Evolutionary conservation across 2,329 filamentous ascomycete genomes (phyloP), one percentile per base, ranked within the genome.

Genomic region (Fusarium sp.): DNA sequence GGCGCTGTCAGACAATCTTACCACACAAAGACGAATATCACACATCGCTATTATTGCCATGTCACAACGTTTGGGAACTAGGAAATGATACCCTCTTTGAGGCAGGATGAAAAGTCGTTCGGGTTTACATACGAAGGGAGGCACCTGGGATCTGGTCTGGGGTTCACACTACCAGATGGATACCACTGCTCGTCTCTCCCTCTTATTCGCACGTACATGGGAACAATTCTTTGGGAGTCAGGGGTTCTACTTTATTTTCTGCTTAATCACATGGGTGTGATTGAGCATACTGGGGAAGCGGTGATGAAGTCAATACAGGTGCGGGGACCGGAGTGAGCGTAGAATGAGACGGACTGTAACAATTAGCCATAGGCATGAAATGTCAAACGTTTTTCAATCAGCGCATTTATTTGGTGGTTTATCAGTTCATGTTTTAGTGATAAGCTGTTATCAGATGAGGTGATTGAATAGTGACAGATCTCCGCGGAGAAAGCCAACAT

Each of bases 1-100:
- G 46, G 39, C 34, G 34, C 17, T 53, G 22, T 54, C 26, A 53
- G 11, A 28, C 13, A 43, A 66, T 53, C 31, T 44, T 36, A 45
- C 50, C 57, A 64, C 48, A 28, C 50, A 49, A 61, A 59, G 61
- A 42, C 51, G 40, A 34, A 71, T 49, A 61, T 38, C 14, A 51
- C 42, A 63, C 44, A 60, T 67, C 42, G 49, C 39, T 39, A 39
- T 44, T 33, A 42, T 31, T 34, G 58, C 46, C 33, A 46, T 55
- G 59, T 54, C 44, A 45, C 36, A 62, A 58, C 22, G 60, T 60
- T 50, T 56, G 72, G 65, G 68, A 72, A 64, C 26, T 67, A 73
- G 65, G 72, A 60, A 66, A 74, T 68, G 72, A 74, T 74, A 74
- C 72, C 72, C 71, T 74, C 60, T 61, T 54, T 68, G 61, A 59